Conservation (phyloP, 2,329 filamentous ascomycete genomes). For the Trichoderma lentiforme region DNA sequence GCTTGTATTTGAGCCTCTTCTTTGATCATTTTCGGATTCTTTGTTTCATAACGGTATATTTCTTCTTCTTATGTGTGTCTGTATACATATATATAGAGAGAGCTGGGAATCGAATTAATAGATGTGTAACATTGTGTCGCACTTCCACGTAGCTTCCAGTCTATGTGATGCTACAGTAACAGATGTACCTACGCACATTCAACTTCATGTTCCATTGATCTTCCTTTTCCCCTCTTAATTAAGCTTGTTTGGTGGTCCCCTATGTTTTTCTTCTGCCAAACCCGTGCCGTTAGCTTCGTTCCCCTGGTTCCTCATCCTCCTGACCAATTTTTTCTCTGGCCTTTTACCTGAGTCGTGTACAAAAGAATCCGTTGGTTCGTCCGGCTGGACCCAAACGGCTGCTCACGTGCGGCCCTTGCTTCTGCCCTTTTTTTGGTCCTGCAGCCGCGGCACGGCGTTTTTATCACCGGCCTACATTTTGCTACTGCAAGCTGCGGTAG, state of each 20-base stretch:
- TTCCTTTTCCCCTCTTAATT: not conserved
- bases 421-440: not conserved
- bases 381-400: not conserved
- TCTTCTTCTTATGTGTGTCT: not conserved
- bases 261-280: not conserved
- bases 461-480: not conserved
- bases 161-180: not conserved
- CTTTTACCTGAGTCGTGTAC: not conserved
- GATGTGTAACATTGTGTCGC: not conserved
- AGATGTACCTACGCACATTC: not conserved
- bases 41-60: not conserved
- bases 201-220: not conserved
- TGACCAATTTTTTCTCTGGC: not conserved
- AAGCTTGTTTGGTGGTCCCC: not conserved
- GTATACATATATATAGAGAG: not conserved
- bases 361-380: not conserved
- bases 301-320: not conserved
- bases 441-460: not conserved
- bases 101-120: not conserved
- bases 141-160: not conserved
- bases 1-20: not conserved
- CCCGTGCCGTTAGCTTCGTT: not conserved
- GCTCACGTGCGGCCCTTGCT: not conserved
- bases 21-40: not conserved
- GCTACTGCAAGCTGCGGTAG: not conserved